Percentiles rank a stretch among this genome's conserved stretches.
Evolutionary conservation across 768 basidiomycete species (phyloP).

Genomic region (Suillus spraguei): DNA sequence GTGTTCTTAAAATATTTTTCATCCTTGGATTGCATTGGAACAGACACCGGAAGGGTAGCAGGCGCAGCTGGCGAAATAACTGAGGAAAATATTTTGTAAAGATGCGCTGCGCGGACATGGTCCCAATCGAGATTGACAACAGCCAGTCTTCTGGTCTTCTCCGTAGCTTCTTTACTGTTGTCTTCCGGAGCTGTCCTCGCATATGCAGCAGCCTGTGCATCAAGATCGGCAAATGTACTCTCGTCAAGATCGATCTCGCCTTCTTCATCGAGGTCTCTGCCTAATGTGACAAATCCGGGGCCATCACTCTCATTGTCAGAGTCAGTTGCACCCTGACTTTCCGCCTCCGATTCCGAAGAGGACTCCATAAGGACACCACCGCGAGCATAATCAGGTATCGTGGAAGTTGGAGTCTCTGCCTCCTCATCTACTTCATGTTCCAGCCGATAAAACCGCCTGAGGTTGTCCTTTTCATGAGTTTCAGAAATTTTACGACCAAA

Average conservation of each 20-base stretch:
- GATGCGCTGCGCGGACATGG: slow-evolving; percentile 83
- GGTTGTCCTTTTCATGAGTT: slow-evolving; percentile 72
- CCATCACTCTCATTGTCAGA: slow-evolving; percentile 51
- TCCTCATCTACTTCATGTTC: slow-evolving; percentile 45
- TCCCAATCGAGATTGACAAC: slow-evolving; percentile 99
- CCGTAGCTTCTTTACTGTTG: slow-evolving; percentile 39
- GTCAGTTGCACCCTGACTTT: slow-evolving; percentile 22
- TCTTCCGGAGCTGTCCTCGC: slow-evolving; percentile 48
- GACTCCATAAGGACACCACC: slow-evolving; percentile 88
- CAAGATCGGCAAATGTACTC: slow-evolving; percentile 65
- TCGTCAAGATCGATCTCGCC: slow-evolving; percentile 82
- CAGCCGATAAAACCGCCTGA: slow-evolving; percentile 82
- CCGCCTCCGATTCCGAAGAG: slow-evolving; percentile 39
- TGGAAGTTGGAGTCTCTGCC: slow-evolving; percentile 27
- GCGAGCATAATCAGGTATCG: slow-evolving; percentile 75
- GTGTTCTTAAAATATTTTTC: slow-evolving; percentile 17
- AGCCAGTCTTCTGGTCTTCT: slow-evolving; percentile 72
- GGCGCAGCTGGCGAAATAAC: slow-evolving; percentile 67
- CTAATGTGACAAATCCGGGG: slow-evolving; percentile 52
- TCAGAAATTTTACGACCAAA: slow-evolving; percentile 76
- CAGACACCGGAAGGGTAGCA: slow-evolving; percentile 31
- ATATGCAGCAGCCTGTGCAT: slow-evolving; percentile 73
- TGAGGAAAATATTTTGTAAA: slow-evolving; percentile 93
- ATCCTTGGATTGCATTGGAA: slow-evolving; percentile 21
- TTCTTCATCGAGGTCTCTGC: slow-evolving; percentile 42